These are phyloP conservation scores for Alternaria triticina DNA, from an alignment of 2,329 filamentous ascomycete genomes.

Conservation along the genomic window DNA sequence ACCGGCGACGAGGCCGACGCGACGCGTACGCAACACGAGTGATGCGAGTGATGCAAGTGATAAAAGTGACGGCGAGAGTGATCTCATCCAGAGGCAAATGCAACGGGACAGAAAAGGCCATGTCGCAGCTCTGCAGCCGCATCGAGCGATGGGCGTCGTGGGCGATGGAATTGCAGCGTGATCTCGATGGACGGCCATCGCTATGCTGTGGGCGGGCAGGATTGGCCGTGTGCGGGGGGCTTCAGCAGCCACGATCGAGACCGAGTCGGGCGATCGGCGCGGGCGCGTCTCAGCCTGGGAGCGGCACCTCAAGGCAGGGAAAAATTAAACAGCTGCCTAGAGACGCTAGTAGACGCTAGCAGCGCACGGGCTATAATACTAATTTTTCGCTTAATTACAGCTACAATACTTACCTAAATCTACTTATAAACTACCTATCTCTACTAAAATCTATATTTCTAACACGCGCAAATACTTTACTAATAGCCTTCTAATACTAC, in stretches of 20 bases:
- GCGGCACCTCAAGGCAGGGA: too few species aligned
- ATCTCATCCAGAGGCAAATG: not conserved
- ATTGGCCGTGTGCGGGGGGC: not conserved
- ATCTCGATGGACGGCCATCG: not conserved
- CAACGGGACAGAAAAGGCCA: not conserved
- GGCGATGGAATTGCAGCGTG: not conserved
- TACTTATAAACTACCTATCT: too few species aligned
- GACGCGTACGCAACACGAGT: not conserved
- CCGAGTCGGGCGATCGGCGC: conserved; percentile 2
- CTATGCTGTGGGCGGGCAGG: not conserved
- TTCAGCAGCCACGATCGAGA: conserved; percentile 9
- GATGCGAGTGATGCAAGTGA: too few species aligned
- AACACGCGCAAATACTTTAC: too few species aligned
- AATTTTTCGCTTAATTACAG: too few species aligned
- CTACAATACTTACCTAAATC: too few species aligned
- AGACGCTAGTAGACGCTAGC: too few species aligned
- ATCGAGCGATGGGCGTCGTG: not conserved
- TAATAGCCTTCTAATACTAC: too few species aligned
- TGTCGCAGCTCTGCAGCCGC: not conserved
- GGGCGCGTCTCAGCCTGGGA: not conserved
- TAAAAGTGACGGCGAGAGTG: not conserved
- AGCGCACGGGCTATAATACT: too few species aligned
- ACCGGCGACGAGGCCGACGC: not conserved
- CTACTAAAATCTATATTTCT: too few species aligned
- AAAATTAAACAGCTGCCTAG: too few species aligned